Base-by-base conservation (phyloP, 805 yeast genomes). In the Yamadazyma olivae region DNA sequence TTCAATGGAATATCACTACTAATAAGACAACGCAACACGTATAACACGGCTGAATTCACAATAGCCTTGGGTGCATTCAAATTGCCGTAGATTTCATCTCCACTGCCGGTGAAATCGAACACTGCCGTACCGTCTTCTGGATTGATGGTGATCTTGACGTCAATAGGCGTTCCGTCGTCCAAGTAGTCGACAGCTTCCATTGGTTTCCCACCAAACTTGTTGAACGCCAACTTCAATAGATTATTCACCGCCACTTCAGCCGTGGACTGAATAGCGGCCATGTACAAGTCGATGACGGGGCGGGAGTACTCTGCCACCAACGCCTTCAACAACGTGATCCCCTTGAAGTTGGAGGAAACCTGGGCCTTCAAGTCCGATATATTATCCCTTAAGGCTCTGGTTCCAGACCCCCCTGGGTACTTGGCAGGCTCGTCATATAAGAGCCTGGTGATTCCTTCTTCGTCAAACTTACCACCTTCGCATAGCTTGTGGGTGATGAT, bases 41-140 rank as follows among this genome's bases (percentile, higher is more conserved):
- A 91, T 28, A 91, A 72, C 38, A 91, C 81, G 1, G 97, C 96
- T 18, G 95, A 84, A 52, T 79, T 79, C 2, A 95, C 82, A 44
- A 93, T 87, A 0, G 97, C 95, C 45, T 72, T 77, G 0, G 99
- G 98, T 0, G 97, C 96, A 58, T 93, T 91, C 59, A 87, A 71
- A 56, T 91, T 91, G 18, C 95, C 95, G 55, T 85, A 83, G 32
- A 85, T 75, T 56, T 91, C 95, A n/a, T 81, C 78, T 3, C 95
- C 84, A 0, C 96, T 83, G 12, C 93, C 96, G 1, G 75, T 67
- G 52, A 91, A 91, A 57, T 91, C 96, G 59, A 90, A 87, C 12
- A 70, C 64, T 14, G 91, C 88, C 19, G 72, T 67, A 1, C 83
- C 85, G 3, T 67, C 66, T 5, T 66, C 68, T 3, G 61, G 56